phyloP scores from a whole-genome alignment of 306 rosid species.

The Citrullus colocynthis region DNA sequence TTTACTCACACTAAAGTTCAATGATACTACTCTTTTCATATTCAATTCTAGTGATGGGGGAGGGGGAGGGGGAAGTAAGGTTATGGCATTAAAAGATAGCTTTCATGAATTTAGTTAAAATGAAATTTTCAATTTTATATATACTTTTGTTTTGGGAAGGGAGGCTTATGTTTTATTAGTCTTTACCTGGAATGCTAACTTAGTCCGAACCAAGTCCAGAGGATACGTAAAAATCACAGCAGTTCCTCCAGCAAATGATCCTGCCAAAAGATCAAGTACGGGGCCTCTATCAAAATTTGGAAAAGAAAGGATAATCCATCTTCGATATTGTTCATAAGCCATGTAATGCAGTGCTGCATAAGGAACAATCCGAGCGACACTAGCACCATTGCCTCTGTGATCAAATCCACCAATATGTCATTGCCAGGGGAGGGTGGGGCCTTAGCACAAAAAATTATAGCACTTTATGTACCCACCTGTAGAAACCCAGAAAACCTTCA shows the following conservation, averaged over 20 bases:
- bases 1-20: not conserved
- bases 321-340: conserved; percentile 84
- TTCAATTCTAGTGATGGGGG: not conserved
- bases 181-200: conserved; percentile 86
- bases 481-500: conserved; percentile 75
- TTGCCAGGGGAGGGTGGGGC: not conserved
- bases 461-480: conserved; percentile 34
- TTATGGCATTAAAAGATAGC: not conserved
- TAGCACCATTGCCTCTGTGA: conserved; percentile 90
- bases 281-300: conserved; percentile 71
- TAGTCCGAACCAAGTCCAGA: conserved; percentile 81
- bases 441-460: not conserved
- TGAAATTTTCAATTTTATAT: not conserved
- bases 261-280: conserved; percentile 86
- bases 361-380: conserved; percentile 94
- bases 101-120: not conserved
- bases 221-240: conserved; percentile 88
- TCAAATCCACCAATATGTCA: conserved; percentile 10
- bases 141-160: not conserved
- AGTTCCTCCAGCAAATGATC: conserved; percentile 91
- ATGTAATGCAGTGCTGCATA: conserved; percentile 87
- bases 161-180: not conserved
- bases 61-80: not conserved
- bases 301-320: conserved; percentile 64
- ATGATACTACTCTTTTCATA: not conserved